A percentile compares a stretch with the other conserved stretches of the same genome.
Conservation (phyloP, 75 land plant genomes). For the Cryptomeria japonica region DNA sequence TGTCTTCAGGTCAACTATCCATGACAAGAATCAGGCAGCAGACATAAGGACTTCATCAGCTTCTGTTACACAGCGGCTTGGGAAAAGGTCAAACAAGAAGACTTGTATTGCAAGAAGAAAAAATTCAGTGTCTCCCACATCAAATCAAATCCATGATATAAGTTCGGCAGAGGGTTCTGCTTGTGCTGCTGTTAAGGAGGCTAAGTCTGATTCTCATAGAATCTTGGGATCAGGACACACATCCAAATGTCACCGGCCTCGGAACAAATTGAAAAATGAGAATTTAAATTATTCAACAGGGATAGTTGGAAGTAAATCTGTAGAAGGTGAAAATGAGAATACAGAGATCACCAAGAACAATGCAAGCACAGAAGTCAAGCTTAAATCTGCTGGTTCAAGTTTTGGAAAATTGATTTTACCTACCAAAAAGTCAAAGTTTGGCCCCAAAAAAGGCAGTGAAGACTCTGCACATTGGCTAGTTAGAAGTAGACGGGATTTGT, state of each 20-base stretch:
- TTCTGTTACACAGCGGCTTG: slow-evolving; percentile 73
- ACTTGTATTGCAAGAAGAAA: slow-evolving; percentile 65
- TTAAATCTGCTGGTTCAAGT: slow-evolving; percentile 21
- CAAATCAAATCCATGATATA: slow-evolving; percentile 59
- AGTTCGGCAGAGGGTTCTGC: slow-evolving; percentile 37
- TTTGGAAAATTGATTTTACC: slow-evolving; percentile 30
- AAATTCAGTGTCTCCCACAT: slow-evolving; percentile 47
- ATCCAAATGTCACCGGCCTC: slow-evolving; percentile 20
- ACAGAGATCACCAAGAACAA: slow-evolving; percentile 51
- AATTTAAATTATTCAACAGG: slow-evolving; percentile 52
- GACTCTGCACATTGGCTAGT: slow-evolving; percentile 91
- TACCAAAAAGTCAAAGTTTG: slow-evolving; percentile 44
- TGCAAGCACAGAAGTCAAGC: slow-evolving; percentile 41
- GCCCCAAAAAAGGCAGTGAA: slow-evolving; percentile 54
- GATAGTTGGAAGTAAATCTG: slow-evolving; percentile 75
- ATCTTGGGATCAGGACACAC: slow-evolving; percentile 32
- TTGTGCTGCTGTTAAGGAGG: slow-evolving; percentile 33
- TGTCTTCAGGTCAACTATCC: slow-evolving; percentile 42
- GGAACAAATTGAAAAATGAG: slow-evolving; percentile 52
- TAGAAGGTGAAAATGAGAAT: slow-evolving; percentile 51
- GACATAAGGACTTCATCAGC: slow-evolving; percentile 70
- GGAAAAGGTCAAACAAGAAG: slow-evolving; percentile 82
- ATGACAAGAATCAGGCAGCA: slow-evolving; percentile 50
- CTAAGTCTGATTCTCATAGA: slow-evolving; percentile 33
- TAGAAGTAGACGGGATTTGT: slow-evolving; percentile 64